These are phyloP conservation scores for Phytophthora pluvialis DNA, from an alignment of 352 stramenopile species.

Conservation along the genomic window DNA sequence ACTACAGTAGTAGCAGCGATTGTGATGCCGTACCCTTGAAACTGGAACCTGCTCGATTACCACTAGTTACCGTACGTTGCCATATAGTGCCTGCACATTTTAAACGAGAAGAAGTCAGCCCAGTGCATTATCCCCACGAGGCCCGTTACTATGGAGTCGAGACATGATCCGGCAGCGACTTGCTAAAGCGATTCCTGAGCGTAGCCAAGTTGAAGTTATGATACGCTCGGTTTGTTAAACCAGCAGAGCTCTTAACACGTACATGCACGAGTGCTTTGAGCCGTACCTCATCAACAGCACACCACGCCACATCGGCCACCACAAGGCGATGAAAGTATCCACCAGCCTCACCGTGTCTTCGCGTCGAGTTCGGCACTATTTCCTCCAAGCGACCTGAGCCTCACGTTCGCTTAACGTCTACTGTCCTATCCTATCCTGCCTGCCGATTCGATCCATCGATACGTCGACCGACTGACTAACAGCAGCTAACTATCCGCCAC, in stretches of 20 bases:
- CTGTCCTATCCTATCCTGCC: background rate
- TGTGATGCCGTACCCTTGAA: too few species aligned
- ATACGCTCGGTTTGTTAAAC: background rate
- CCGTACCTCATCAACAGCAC: background rate
- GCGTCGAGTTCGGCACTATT: too few species aligned
- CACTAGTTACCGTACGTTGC: too few species aligned
- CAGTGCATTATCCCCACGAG: too few species aligned
- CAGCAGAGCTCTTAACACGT: background rate
- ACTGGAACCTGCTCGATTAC: too few species aligned
- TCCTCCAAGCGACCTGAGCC: background rate
- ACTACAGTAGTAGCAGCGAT: too few species aligned
- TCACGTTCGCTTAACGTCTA: background rate
- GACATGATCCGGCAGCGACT: background rate
- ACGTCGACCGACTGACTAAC: background rate
- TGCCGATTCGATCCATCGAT: background rate
- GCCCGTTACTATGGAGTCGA: too few species aligned
- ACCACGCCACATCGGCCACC: background rate
- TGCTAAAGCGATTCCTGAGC: background rate
- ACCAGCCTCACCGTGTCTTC: background rate
- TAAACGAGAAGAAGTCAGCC: too few species aligned
- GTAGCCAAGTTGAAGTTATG: slow-evolving; percentile 2
- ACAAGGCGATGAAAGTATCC: background rate
- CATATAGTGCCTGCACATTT: too few species aligned
- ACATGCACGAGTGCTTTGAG: background rate
- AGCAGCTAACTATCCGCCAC: too few species aligned